Evolutionary conservation across 139 green algal genomes (phyloP).

Genomic region (Picochlorum sp.): DNA sequence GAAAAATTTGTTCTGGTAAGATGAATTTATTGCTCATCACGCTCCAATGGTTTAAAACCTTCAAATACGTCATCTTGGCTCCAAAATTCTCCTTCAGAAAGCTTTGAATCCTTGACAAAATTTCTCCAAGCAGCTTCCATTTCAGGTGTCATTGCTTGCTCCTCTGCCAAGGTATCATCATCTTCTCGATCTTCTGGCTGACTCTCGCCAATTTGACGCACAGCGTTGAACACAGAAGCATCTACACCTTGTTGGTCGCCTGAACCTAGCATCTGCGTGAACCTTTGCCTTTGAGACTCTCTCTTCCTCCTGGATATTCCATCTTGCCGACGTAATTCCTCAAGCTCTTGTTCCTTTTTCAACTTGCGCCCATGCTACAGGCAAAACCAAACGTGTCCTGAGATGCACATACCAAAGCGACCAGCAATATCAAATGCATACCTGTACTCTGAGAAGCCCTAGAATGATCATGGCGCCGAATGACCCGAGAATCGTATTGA

Average conservation of each 20-base stretch:
- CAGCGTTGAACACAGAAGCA: slow-evolving; percentile 1
- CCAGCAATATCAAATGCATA: too few species aligned
- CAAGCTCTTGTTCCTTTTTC: neutral
- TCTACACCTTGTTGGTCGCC: slow-evolving; percentile 14
- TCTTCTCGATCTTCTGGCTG: slow-evolving; percentile 3
- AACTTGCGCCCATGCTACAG: neutral
- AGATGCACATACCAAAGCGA: too few species aligned
- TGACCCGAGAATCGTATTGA: too few species aligned
- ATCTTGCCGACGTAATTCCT: neutral
- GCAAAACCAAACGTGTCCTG: too few species aligned
- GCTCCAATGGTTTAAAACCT: slow-evolving; percentile 18
- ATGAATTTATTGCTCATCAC: slow-evolving; percentile 5
- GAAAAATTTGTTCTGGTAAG: slow-evolving; percentile 2
- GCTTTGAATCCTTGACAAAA: slow-evolving; percentile 23
- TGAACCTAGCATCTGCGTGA: slow-evolving; percentile 18
- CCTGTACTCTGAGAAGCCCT: too few species aligned
- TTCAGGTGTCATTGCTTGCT: slow-evolving; percentile 17
- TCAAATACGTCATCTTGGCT: slow-evolving; percentile 15
- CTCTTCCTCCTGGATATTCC: neutral
- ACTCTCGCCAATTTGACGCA: slow-evolving; percentile 3
- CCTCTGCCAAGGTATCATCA: neutral
- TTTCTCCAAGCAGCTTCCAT: slow-evolving; percentile 17
- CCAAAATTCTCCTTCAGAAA: slow-evolving; percentile 25
- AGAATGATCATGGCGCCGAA: too few species aligned
- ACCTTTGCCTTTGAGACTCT: slow-evolving; percentile 18